A percentile compares a stretch with the other conserved stretches of the same genome.
Evolutionary conservation across 129 eudicot species (phyloP).

Genomic region (Chrysanthemum lavandulifolium): DNA sequence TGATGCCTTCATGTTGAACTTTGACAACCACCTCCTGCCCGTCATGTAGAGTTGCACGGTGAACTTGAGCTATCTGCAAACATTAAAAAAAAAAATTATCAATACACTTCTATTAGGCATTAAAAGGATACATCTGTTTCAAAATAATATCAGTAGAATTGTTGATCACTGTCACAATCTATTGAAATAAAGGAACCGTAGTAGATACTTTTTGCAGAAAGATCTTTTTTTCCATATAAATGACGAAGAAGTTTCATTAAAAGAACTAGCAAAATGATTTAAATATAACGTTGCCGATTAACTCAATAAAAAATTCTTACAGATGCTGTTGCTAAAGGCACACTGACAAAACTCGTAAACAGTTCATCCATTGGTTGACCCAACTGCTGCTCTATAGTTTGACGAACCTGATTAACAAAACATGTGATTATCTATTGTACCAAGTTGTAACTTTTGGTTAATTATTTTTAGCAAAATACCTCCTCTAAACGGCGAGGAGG

Average conservation of each 20-base stretch:
- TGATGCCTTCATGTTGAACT: slow-evolving; percentile 94
- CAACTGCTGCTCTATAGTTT: slow-evolving; percentile 70
- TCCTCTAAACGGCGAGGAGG: slow-evolving; percentile 89
- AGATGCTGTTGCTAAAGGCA: slow-evolving; percentile 94
- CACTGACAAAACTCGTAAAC: slow-evolving; percentile 55
- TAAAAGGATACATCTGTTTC: not conserved
- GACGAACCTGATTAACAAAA: slow-evolving; percentile 56
- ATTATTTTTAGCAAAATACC: slow-evolving; percentile 39
- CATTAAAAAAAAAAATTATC: not conserved
- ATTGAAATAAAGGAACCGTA: not conserved
- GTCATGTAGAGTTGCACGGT: slow-evolving; percentile 84
- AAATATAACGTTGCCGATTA: not conserved
- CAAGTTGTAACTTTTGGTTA: not conserved
- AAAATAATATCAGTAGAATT: slow-evolving; percentile 2
- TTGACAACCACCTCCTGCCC: slow-evolving; percentile 94
- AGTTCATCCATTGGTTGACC: slow-evolving; percentile 76
- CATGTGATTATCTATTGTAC: not conserved
- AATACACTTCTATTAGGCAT: slow-evolving; percentile 14
- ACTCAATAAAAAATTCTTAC: slow-evolving; percentile 40
- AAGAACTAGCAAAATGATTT: no score
- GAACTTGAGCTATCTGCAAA: slow-evolving; percentile 95
- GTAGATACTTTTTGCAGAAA: no score
- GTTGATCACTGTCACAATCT: slow-evolving; percentile 2
- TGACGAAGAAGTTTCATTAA: no score
- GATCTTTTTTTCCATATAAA: no score